Conservation (phyloP, 2,329 filamentous ascomycete genomes). For the Colletotrichum viniferum region DNA sequence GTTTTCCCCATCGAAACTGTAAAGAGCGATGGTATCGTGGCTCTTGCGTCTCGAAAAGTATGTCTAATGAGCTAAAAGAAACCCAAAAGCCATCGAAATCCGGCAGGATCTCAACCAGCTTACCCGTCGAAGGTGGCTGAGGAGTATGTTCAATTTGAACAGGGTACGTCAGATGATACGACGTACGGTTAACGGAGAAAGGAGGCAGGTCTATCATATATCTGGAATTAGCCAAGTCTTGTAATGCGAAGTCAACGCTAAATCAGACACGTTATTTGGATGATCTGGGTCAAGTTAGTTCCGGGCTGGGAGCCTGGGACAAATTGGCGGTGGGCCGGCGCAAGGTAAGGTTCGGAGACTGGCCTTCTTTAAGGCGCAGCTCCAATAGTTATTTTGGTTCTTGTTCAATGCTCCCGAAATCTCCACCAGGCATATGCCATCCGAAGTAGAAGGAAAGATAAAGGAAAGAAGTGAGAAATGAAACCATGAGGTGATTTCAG, state of each 20-base stretch:
- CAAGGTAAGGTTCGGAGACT: background rate
- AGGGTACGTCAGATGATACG: background rate
- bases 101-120: background rate
- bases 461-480: background rate
- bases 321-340: background rate
- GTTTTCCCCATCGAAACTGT: background rate
- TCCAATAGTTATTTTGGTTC: background rate
- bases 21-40: rapidly evolving
- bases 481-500: background rate
- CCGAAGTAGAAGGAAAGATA: background rate
- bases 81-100: background rate
- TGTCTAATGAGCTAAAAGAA: background rate
- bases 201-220: background rate
- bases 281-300: background rate
- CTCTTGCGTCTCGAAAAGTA: background rate
- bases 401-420: background rate
- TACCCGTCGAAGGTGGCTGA: background rate
- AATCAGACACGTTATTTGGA: background rate
- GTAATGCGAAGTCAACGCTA: background rate
- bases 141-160: rapidly evolving
- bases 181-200: background rate
- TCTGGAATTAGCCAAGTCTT: background rate
- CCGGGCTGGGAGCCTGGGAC: background rate
- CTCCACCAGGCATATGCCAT: background rate
- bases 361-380: background rate